phyloP scores from a whole-genome alignment of 768 basidiomycete genomes.

The Boletus coccyginus region DNA sequence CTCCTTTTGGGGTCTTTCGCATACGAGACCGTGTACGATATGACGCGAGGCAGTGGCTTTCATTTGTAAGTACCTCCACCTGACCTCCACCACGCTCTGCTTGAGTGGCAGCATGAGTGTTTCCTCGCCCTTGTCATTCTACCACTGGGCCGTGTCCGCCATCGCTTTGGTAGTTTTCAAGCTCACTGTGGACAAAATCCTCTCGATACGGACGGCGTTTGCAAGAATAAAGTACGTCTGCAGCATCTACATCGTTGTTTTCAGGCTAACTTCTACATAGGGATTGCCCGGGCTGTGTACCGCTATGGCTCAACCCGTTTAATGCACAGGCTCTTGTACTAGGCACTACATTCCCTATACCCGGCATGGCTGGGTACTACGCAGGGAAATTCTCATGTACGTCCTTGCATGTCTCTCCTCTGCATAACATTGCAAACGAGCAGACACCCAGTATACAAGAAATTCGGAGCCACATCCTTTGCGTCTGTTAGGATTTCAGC shows the following conservation, averaged over 20 bases:
- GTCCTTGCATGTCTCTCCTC: slow-evolving; percentile 4
- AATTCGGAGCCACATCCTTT: slow-evolving; percentile 39
- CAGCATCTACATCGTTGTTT: neutral
- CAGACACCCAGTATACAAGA: slow-evolving; percentile 32
- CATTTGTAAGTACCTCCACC: neutral
- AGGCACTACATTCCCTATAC: slow-evolving; percentile 35
- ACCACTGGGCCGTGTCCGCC: slow-evolving; percentile 6
- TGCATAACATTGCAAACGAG: neutral
- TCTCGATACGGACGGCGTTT: slow-evolving; percentile 12
- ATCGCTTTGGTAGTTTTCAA: slow-evolving; percentile 8
- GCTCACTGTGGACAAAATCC: slow-evolving; percentile 2
- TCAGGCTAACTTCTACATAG: slow-evolving; percentile 1
- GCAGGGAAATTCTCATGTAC: slow-evolving; percentile 36
- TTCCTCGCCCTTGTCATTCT: neutral
- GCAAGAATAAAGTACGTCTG: slow-evolving; percentile 15
- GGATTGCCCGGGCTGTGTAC: slow-evolving; percentile 15
- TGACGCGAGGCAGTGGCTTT: neutral
- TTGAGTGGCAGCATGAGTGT: slow-evolving; percentile 7
- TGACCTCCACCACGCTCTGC: too few relatives aligned
- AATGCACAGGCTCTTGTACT: slow-evolving; percentile 23
- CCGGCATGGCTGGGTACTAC: slow-evolving; percentile 33
- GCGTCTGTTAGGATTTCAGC: slow-evolving; percentile 34
- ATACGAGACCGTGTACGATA: too few relatives aligned
- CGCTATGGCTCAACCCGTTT: slow-evolving; percentile 35
- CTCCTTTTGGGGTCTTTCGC: too few relatives aligned